Base-by-base conservation (phyloP, 345 rosid species). In the Gossypium mustelinum region DNA sequence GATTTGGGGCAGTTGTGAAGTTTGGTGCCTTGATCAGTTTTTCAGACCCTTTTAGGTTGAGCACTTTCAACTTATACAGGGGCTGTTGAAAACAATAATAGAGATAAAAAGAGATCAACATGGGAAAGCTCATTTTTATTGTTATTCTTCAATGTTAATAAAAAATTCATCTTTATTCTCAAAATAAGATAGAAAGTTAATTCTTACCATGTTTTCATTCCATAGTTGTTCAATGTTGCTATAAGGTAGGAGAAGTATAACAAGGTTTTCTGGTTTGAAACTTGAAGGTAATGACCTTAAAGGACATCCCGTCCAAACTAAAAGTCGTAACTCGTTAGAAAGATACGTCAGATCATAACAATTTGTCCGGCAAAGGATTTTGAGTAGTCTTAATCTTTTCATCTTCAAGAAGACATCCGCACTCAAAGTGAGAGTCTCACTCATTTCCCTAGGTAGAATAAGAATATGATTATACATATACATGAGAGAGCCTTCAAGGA, bases 271-370 rank as follows among this genome's bases (percentile, higher is more conserved):
- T 0, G 70, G 70, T 71, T 44, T 48, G 63, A 82, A 77, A 12
- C 63, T 70, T 27, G 83, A 72, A 70, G 86, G 84, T 80, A 85
- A 25, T 34, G 81, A 51, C 64, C 72, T 69, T 9, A 70, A 74
- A 51, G 81, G 86, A 64, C 50, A 85, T 75, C 77, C 77, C 45
- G 29, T 22, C 84, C 87, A 85, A 8, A 76, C 76, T 13, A 82
- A 65, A 72, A 76, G 77, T 18, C 81, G 54, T 64, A 85, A 55
- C 56, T 81, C 62, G 16, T 63, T 56, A n/a, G 81, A 76, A 62
- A 81, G 82, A 66, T 55, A 78, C 24, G 73, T 61, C 1, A 82
- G 77, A 20, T 74, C 81, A 52, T 4, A 14, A 22, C 48, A 70
- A 44, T 76, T 29, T 65, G 75, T 59, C 54, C 76, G 22, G 16